phyloP scores from a whole-genome alignment of 371 early-diverging fungal genomes.

The Entomophthora muscae region DNA sequence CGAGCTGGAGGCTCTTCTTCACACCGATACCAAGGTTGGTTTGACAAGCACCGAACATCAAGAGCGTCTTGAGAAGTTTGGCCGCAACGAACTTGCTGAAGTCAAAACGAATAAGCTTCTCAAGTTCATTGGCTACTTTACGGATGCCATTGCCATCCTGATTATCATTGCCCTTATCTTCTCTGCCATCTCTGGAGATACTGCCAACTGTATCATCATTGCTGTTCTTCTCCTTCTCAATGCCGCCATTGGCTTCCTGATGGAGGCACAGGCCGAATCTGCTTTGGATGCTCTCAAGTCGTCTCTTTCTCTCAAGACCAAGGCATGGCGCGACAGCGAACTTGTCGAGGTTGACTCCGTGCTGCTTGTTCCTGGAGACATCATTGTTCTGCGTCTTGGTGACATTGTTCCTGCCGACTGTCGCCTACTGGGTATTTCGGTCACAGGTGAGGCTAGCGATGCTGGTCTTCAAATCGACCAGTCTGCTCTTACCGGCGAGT shows the following conservation, averaged over 20 bases:
- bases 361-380: slow-evolving; percentile 72
- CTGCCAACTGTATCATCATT: slow-evolving; percentile 61
- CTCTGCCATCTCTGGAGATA: slow-evolving; percentile 48
- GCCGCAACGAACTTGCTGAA: slow-evolving; percentile 59
- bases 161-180: slow-evolving; percentile 64
- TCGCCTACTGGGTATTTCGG: slow-evolving; percentile 66
- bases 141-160: slow-evolving; percentile 74
- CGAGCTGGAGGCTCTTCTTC: slow-evolving; percentile 45
- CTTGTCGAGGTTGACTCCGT: slow-evolving; percentile 60
- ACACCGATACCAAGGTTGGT: slow-evolving; percentile 45
- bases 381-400: slow-evolving; percentile 76
- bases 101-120: slow-evolving; percentile 61
- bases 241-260: slow-evolving; percentile 74
- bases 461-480: slow-evolving; percentile 78
- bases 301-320: slow-evolving; percentile 44
- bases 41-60: slow-evolving; percentile 33
- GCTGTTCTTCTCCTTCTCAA: slow-evolving; percentile 64
- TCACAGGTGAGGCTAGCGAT: slow-evolving; percentile 59
- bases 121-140: slow-evolving; percentile 78
- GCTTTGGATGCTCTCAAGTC: slow-evolving; percentile 80
- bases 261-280: slow-evolving; percentile 79
- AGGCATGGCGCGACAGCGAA: slow-evolving; percentile 58
- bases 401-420: slow-evolving; percentile 91
- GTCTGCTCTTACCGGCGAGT: slow-evolving; percentile 89
- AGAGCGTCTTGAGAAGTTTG: slow-evolving; percentile 39